Evolutionary conservation across 208 protist species (phyloP).

Genomic region (Acanthamoeba sp.): DNA sequence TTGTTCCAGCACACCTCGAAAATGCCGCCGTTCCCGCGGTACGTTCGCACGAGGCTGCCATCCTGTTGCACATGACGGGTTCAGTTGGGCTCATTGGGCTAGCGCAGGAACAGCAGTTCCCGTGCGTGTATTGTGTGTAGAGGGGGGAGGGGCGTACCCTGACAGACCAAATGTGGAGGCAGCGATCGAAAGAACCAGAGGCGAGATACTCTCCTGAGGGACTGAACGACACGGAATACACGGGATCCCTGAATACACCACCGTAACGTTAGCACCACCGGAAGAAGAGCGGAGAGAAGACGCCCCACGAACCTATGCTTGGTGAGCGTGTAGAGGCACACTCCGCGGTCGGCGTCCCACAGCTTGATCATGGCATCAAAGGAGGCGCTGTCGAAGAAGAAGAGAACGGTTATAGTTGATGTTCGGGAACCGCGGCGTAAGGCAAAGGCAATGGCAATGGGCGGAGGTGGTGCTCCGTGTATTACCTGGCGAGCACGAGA

Average conservation of each 20-base stretch:
- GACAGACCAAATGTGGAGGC: conserved; percentile 91
- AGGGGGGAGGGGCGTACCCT: conserved; percentile 57
- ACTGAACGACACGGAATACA: conserved; percentile 91
- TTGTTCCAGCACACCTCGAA: conserved; percentile 92
- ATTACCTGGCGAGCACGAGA: conserved; percentile 84
- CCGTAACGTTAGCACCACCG: not conserved
- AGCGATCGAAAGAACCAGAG: conserved; percentile 90
- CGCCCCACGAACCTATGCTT: conserved; percentile 79
- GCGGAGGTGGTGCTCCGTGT: not conserved
- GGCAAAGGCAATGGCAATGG: no score
- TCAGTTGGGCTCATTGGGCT: not conserved
- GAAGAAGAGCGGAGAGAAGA: conserved; percentile 30
- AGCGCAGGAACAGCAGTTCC: not conserved
- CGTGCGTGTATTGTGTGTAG: no score
- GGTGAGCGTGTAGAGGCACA: conserved; percentile 84
- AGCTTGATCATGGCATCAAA: conserved; percentile 90
- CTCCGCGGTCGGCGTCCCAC: conserved; percentile 86
- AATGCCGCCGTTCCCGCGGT: conserved; percentile 89
- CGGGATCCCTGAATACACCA: conserved; percentile 83
- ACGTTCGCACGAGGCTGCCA: conserved; percentile 89
- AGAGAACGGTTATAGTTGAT: no score
- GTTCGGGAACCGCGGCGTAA: not conserved
- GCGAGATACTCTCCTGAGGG: conserved; percentile 91
- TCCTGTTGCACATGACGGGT: conserved; percentile 81
- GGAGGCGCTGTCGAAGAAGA: conserved; percentile 82